phyloP scores from a whole-genome alignment of 441 rosid genomes.

The Euphorbia schlechtendalii region DNA sequence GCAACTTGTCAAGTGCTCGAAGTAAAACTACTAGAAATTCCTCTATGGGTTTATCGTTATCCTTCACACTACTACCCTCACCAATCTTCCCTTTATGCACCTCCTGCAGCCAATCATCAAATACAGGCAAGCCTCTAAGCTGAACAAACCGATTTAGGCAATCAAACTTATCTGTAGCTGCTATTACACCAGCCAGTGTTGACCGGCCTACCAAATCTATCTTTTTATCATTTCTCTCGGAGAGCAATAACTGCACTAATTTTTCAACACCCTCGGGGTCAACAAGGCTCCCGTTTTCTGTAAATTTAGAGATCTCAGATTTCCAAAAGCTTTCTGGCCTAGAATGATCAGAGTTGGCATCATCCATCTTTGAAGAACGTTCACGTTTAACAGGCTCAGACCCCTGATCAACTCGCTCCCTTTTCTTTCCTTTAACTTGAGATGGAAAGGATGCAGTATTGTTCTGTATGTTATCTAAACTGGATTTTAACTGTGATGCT shows the following conservation, averaged over 20 bases:
- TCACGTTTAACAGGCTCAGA: constrained; percentile 73
- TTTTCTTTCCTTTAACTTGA: constrained; percentile 82
- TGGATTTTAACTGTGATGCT: constrained; percentile 54
- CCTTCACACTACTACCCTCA: constrained; percentile 58
- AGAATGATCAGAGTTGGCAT: constrained; percentile 42
- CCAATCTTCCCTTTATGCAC: constrained; percentile 85
- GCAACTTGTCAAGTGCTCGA: constrained; percentile 87
- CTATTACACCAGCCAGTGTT: constrained; percentile 74
- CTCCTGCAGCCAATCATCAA: constrained; percentile 99
- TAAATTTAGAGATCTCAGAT: constrained; percentile 65
- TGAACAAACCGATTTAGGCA: constrained; percentile 80
- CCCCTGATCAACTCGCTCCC: constrained; percentile 81
- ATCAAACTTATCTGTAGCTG: constrained; percentile 74
- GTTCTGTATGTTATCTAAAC: constrained; percentile 54
- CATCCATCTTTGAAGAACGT: constrained; percentile 54
- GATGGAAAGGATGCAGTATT: constrained; percentile 48
- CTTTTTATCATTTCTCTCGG: constrained; percentile 63
- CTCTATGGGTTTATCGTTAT: constrained; percentile 58
- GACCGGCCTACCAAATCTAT: constrained; percentile 61
- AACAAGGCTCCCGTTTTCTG: constrained; percentile 74
- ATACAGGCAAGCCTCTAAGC: constrained; percentile 74
- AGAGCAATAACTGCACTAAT: constrained; percentile 68
- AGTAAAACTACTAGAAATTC: constrained; percentile 76
- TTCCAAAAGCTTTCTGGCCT: constrained; percentile 55
- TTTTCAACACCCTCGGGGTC: constrained; percentile 75